Conservation (phyloP, 345 rosid species). For the Syzygium oleosum region DNA sequence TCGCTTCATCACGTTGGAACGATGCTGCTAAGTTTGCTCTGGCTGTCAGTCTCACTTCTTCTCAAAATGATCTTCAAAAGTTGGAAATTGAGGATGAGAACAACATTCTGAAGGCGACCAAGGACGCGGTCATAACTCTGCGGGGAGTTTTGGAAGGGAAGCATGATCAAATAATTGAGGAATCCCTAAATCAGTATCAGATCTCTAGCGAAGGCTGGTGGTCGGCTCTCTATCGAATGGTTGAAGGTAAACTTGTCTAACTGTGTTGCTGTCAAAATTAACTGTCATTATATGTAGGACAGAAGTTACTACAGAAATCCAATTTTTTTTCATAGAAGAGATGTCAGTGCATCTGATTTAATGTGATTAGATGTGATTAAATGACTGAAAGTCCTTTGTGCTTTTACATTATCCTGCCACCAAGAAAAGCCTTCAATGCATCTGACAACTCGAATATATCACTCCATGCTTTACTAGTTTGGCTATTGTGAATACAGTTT, state of each 20-base stretch:
- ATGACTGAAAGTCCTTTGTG: not conserved
- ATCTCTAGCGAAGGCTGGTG: constrained; percentile 51
- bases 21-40: constrained; percentile 50
- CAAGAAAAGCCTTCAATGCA: not conserved
- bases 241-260: constrained; percentile 33
- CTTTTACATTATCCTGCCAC: not conserved
- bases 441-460: not conserved
- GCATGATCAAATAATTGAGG: constrained; percentile 33
- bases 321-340: not conserved
- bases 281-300: not conserved
- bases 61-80: constrained; percentile 35
- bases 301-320: not conserved
- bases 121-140: constrained; percentile 42
- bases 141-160: constrained; percentile 55
- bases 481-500: not conserved
- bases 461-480: not conserved
- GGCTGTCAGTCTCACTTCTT: constrained; percentile 39
- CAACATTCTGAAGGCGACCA: constrained; percentile 36
- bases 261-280: not conserved
- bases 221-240: constrained; percentile 46
- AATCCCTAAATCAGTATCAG: constrained; percentile 20
- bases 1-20: constrained; percentile 45
- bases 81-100: constrained; percentile 20
- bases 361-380: not conserved
- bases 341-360: not conserved